A percentile compares a stretch with the other conserved stretches of the same genome.
Conservation (phyloP, 345 rosid genomes). For the Syzygium aromaticum region DNA sequence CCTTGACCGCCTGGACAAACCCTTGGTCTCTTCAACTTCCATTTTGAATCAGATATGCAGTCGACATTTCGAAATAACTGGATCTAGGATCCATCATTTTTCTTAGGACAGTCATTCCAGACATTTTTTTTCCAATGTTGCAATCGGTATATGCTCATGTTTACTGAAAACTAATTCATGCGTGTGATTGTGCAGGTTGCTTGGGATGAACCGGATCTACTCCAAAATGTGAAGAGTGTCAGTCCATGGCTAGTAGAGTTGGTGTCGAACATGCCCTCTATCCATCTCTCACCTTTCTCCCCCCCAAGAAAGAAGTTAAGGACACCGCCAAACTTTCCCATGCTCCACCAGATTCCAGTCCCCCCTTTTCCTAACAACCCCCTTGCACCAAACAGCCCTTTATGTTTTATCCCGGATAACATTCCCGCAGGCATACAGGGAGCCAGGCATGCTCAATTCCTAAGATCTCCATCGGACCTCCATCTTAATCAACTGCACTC, state of each 20-base stretch:
- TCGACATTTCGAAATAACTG: not conserved
- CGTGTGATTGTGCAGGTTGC: constrained; percentile 41
- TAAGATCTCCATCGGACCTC: constrained; percentile 65
- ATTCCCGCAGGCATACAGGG: constrained; percentile 99
- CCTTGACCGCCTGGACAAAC: not conserved
- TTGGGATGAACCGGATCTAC: constrained; percentile 99
- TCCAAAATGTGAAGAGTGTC: constrained; percentile 88
- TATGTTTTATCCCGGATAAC: constrained; percentile 58
- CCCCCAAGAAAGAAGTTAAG: constrained; percentile 88
- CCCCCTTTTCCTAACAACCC: constrained; percentile 62
- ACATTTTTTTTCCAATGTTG: not conserved
- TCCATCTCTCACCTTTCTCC: constrained; percentile 64
- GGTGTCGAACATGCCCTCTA: constrained; percentile 67
- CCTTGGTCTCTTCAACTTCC: not conserved
- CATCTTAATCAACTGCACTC: constrained; percentile 51
- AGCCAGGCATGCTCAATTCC: constrained; percentile 99
- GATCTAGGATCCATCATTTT: not conserved
- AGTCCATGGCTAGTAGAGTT: constrained; percentile 94
- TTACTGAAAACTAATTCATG: not conserved
- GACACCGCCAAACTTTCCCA: constrained; percentile 57
- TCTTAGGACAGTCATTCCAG: not conserved
- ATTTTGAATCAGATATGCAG: not conserved
- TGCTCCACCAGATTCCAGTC: constrained; percentile 39
- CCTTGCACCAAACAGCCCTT: constrained; percentile 46
- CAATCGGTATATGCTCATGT: not conserved